A percentile compares a stretch with the other conserved stretches of the same genome.
These are phyloP conservation scores for Yamadazyma takamatsuzukensis DNA, from an alignment of 805 yeast genomes.

Conservation along the genomic window DNA sequence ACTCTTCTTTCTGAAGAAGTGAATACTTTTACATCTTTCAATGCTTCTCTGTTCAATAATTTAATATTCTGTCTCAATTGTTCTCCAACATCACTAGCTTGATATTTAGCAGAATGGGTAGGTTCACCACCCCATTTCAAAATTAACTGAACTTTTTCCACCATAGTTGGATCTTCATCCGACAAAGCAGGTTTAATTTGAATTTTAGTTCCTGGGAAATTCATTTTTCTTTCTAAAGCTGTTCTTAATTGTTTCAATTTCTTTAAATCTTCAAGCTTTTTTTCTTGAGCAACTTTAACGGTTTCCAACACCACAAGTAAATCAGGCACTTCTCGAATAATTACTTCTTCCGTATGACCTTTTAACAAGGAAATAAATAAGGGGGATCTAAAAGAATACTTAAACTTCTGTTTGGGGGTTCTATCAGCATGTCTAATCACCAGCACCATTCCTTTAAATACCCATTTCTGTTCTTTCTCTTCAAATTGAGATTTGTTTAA, in stretches of 20 bases:
- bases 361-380: constrained; percentile 81
- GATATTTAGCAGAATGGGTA: constrained; percentile 94
- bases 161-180: constrained; percentile 55
- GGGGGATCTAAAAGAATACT: constrained; percentile 88
- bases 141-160: constrained; percentile 93
- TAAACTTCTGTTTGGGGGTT: constrained; percentile 97
- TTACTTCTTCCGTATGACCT: constrained; percentile 95
- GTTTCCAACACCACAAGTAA: constrained; percentile 82
- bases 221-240: constrained; percentile 84
- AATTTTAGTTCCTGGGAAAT: constrained; percentile 93
- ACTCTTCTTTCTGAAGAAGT: constrained; percentile 96
- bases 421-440: constrained; percentile 97
- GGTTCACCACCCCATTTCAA: constrained; percentile 99
- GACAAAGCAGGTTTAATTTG: constrained; percentile 87
- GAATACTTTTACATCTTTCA: constrained; percentile 80
- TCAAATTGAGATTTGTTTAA: constrained; percentile 40
- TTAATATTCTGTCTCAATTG: constrained; percentile 90
- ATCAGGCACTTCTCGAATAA: constrained; percentile 85
- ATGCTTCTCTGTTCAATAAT: constrained; percentile 76
- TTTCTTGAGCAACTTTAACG: constrained; percentile 74
- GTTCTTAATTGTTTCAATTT: constrained; percentile 73
- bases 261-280: constrained; percentile 72
- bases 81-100: constrained; percentile 93
- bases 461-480: constrained; percentile 88
- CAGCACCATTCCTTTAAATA: constrained; percentile 85